A percentile compares a stretch with the other conserved stretches of the same genome.
Evolutionary conservation across 768 basidiomycete species (phyloP).

Genomic region (Mrakia gelida): DNA sequence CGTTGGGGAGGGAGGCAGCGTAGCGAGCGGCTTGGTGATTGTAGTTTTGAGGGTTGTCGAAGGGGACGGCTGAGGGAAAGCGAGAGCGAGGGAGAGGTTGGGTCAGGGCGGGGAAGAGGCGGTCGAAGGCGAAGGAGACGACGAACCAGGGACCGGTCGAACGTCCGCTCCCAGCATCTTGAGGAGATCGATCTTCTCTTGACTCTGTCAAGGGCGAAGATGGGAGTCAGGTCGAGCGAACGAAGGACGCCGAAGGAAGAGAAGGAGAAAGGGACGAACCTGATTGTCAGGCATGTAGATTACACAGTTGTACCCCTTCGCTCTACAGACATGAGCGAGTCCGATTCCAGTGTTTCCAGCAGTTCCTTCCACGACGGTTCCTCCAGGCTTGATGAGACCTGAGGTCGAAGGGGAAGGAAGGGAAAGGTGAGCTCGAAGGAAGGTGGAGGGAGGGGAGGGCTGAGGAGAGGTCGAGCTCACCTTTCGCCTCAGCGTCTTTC

Average conservation of each 20-base stretch:
- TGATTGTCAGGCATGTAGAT: conserved; percentile 98
- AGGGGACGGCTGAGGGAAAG: conserved; percentile 63
- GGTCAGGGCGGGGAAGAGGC: background rate
- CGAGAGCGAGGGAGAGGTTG: background rate
- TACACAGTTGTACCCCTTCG: conserved; percentile 91
- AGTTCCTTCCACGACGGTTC: conserved; percentile 95
- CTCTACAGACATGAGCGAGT: conserved; percentile 74
- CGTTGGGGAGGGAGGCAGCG: conserved; percentile 67
- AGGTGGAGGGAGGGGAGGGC: background rate
- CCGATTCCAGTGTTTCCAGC: conserved; percentile 98
- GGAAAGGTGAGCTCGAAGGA: background rate
- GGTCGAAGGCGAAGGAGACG: background rate
- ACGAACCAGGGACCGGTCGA: conserved; percentile 73
- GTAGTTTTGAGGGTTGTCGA: conserved; percentile 91
- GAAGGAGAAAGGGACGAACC: conserved; percentile 46
- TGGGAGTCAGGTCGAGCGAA: background rate
- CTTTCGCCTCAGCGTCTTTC: conserved; percentile 76
- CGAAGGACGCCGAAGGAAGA: background rate
- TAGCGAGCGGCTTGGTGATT: conserved; percentile 92
- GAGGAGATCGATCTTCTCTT: conserved; percentile 96
- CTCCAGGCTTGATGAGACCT: conserved; percentile 76
- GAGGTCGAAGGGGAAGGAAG: background rate
- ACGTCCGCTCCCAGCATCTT: conserved; percentile 98
- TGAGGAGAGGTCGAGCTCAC: conserved; percentile 54
- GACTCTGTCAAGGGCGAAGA: conserved; percentile 55